Base-by-base conservation (phyloP, 768 basidiomycete genomes). In the Gautieria morchelliformis region DNA sequence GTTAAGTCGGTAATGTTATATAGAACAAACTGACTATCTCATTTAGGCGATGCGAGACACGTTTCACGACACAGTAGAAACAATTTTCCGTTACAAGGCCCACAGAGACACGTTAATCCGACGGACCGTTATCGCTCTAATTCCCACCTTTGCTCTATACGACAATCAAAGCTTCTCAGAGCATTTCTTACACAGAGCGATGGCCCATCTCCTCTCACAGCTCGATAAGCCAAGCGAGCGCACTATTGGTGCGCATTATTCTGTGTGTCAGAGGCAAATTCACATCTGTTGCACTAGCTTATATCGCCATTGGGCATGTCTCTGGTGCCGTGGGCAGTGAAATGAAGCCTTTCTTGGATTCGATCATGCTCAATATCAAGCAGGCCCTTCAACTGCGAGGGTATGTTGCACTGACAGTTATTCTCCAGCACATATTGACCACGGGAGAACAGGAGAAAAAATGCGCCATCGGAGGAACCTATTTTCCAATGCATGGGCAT, bases 401-500 rank as follows among this genome's bases (percentile, higher is more conserved):
- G 93, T 93, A 66, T 61, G 79, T 65, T 14, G n/a, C 50, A 1
- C 53, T 24, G 20, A 2, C 48, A 56, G 46, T 4, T 52, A 24
- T 54, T 44, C 49, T 22, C 22, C 15, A 35, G 39, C 14, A 15
- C 27, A 32, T 32, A 20, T 24, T 24, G 27, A 27, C 53, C 37
- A 22, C 40, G 11, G n/a, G 35, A 59, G 22, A 50, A 37, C 56
- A 85, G 83, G 58, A 84, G 85, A 66, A 95, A 93, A 76, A 93
- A 92, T 66, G 89, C 93, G 1, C 89, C 90, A 2, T 85, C 87
- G 15, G 94, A 97, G 69, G 93, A 93, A 62, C 88, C 94, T 0
- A 93, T 98, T 58, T 98, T 99, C 66, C 91, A 97, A 76, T 98
- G 96, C 70, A 81, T 99, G 59, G 92, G 92, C 39, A 95, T 97